Base-by-base conservation (phyloP, 257 asterid genomes). In the Buddleja alternifolia region DNA sequence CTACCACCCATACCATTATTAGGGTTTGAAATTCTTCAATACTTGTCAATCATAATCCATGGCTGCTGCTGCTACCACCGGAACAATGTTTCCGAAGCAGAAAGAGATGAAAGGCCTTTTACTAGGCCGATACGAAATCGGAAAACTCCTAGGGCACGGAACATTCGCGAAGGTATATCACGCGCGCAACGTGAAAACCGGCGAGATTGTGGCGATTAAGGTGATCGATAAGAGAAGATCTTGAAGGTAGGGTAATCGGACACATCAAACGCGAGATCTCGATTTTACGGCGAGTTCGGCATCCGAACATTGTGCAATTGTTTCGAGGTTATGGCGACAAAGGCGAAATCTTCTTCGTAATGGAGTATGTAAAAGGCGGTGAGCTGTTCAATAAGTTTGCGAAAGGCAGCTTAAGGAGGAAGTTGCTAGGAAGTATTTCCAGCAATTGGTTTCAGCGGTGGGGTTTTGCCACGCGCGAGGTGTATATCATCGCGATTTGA, bases 281-380 rank as follows among this genome's bases (percentile, higher is more conserved):
- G 4, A 84, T 84, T 14, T 70, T 84, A 58, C 74, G 84, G 36
- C 66, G 85, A 34, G 90, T 81, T 10, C 74, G 90, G 34, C 90
- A 84, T 55, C 90, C 90, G n/a, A 84, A 84, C 46, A 84, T 84
- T 10, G 90, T 84, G 2, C 83, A 84, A 60, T 65, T 84, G 66
- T 72, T n/a, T 78, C 29, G 90, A 84, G 77, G 90, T 84, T 1
- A 84, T 84, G 90, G 90, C 90, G 14, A 84, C 90, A 0, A 84
- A 84, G 46, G 15, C 85, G 14, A 84, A 75, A 84, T 84, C 48
- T 84, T 32, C 73, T 84, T 84, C 44, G 87, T 84, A 2, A 84
- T 81, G 90, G 90, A 84, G 40, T 84, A 60, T 65, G 90, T 84
- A 0, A 79, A 58, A 56, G 90, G 90, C 9, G 90, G 90, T 47